Evolutionary conservation across 306 rosid species (phyloP), one percentile per base, ranked within the genome.

Genomic region (Datisca glomerata): DNA sequence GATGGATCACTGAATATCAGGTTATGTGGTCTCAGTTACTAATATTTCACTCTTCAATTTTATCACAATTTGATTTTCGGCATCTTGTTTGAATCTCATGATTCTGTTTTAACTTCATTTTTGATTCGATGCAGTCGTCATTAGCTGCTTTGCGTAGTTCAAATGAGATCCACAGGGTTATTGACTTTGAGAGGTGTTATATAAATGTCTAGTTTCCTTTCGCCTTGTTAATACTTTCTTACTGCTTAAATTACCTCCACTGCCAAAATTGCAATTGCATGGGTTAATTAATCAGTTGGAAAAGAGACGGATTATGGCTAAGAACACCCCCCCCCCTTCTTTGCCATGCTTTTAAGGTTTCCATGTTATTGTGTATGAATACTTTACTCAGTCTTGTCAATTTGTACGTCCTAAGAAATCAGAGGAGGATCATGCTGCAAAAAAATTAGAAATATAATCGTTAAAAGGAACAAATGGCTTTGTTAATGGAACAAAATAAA

Each of bases 71-170:
- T n/a, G n/a, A n/a, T n/a, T n/a, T 47, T 29, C 19, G 14, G 19
- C 31, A 31, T 7, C n/a, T 43, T 11, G 14, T 38, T 21, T 38
- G 18, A 14, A 33, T 18, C 10, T 49, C 19, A 19, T 40, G 11
- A 20, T 35, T 47, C 18, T 33, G 21, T 44, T 16, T 17, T 49
- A 44, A 14, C 8, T 32, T n/a, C 49, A 16, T 21, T 42, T 24
- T 45, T 54, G 61, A 59, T 65, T 34, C 47, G 41, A 28, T 68
- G 73, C 74, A 84, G 94, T 60, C 84, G 59, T 86, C 92, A 14
- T 64, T 89, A 72, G 81, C 98, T 54, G 84, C 85, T 38, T 60
- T 84, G 61, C 78, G 79, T 17, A 68, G 55, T 53, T 74, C 93
- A 59, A 74, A 80, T 68, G 75, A 61, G 57, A 68, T 52, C 46